Base-by-base conservation (phyloP, 2,329 filamentous ascomycete genomes). In the Botrytis pseudocinerea region DNA sequence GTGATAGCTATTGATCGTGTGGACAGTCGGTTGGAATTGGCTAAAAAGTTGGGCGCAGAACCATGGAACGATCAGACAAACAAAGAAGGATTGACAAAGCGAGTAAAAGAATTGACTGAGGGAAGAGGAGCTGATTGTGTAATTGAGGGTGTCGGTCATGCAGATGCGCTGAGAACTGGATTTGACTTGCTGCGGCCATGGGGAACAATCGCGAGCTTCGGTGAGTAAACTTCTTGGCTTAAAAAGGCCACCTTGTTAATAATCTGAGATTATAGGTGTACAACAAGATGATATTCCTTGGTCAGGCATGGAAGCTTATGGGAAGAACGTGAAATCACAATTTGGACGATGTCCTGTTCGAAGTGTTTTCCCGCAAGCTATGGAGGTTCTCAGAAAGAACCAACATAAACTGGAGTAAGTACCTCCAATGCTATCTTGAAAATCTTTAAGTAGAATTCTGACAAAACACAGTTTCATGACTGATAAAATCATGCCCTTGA, bases 121-220 rank as follows among this genome's bases (percentile, higher is more conserved):
- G 94, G 94, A 12, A 87, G 95, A 57, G 95, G 95, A 10, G 94
- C 94, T 22, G 95, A 98, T 82, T 90, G 93, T 28, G 90, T 96
- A 2, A 90, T 97, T 77, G 92, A 95, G 81, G 91, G 93, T 10
- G 92, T 94, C 40, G 92, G 92, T 0, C 83, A 91, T 74, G 90
- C 89, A 71, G 87, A 90, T 54, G 92, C 92, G 2, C 82, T 94
- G 79, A 88, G 86, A 78, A 92, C 90, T 51, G 92, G 88, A 0
- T 94, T 90, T 81, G 91, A 94, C 46, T 81, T 94, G 28, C 81
- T 94, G 73, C 86, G 92, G 70, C 91, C 92, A 1, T 94, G 90
- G 84, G 92, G 92, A 8, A 87, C 87, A 59, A 92, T 94, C 76
- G 91, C 89, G 77, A 74, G 72, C 48, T 74, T 75, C 59, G 74